Conservation (phyloP, 2,329 filamentous ascomycete species). For the Cryphonectria parasitica region DNA sequence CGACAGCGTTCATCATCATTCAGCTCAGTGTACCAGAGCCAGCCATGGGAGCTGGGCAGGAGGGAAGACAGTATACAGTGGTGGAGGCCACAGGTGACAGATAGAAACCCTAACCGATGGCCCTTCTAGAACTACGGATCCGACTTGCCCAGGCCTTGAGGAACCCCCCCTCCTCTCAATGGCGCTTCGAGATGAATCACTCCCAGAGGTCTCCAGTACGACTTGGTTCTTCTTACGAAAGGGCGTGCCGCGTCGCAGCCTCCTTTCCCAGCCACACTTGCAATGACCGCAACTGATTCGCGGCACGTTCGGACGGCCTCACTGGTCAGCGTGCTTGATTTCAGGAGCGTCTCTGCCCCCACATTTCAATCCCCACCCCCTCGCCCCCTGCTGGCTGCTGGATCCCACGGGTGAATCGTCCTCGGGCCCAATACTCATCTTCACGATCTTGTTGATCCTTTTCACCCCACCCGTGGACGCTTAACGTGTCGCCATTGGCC, state of each 20-base stretch:
- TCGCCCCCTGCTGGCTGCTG: constrained; percentile 17
- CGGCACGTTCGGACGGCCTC: neutral
- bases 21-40: neutral
- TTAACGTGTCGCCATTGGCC: constrained; percentile 19
- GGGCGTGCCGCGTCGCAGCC: neutral
- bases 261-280: neutral
- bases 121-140: neutral
- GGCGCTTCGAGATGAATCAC: neutral
- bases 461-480: neutral
- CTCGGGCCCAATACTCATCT: constrained; percentile 18
- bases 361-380: neutral
- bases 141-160: neutral
- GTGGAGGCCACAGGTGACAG: neutral
- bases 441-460: constrained; percentile 24
- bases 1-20: neutral
- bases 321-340: constrained; percentile 24
- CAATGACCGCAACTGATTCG: neutral
- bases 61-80: neutral
- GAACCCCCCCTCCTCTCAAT: neutral
- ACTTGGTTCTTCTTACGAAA: neutral
- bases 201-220: neutral
- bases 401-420: constrained; percentile 22
- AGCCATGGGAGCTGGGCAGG: neutral
- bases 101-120: neutral
- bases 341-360: constrained; percentile 23